Evolutionary conservation across 441 rosid genomes (phyloP), one percentile per base, ranked within the genome.

Genomic region (Corymbia calophylla): DNA sequence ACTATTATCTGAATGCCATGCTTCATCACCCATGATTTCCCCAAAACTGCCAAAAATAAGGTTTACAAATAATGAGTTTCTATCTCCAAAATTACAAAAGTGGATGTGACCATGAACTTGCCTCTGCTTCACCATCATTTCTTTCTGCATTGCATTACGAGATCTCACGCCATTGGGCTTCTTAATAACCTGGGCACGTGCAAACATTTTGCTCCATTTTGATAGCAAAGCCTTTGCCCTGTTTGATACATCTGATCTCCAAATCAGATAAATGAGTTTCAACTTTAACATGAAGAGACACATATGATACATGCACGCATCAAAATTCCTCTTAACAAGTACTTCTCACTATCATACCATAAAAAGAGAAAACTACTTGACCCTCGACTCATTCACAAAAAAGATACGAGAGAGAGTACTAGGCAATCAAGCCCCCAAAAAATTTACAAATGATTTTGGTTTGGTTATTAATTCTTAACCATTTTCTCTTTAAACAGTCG

Each of bases 181-280:
- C 93, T 95, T 96, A 91, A 91, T 89, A 77, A 95, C 95, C 91
- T 96, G 99, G 87, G 94, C 93, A 92, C 96, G 95, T 23, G 97
- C 97, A 92, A 97, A 96, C 90, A 96, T 90, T 93, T 95, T 98
- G 94, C 98, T 97, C 99, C 99, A 98, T 90, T 95, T 96, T 87
- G 99, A 93, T 91, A 98, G 90, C 94, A 98, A 94, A 90, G 94
- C 89, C 93, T 95, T 96, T 89, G 99, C 99, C 99, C 98, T 97
- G 99, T 96, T 96, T 94, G 99, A 97, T 95, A 98, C 96, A 94
- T 97, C 99, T 98, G 98, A 98, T 96, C 99, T 97, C 96, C 97
- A 95, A 97, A 96, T 96, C 97, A 98, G 98, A 96, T 95, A 93
- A 93, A 94, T 95, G 95, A 96, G 98, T 95, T 92, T 91, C 93